Conservation (phyloP, 2,329 filamentous ascomycete species). For the Penicillium sp. region DNA sequence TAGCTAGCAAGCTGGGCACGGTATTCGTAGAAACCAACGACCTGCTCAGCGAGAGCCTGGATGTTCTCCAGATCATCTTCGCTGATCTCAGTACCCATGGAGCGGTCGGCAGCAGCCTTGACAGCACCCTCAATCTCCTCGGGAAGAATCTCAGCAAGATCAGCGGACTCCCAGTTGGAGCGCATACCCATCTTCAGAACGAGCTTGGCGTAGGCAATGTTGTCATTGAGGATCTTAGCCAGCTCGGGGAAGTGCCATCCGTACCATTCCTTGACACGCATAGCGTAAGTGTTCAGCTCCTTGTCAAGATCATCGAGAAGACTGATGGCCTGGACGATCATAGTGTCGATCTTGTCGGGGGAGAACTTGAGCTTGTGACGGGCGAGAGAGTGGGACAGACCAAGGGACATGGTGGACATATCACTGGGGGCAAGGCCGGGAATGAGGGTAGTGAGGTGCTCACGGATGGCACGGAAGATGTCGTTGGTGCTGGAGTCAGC, state of each 20-base stretch:
- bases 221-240: constrained; percentile 95
- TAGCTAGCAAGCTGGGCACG: constrained; percentile 84
- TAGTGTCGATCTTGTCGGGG: constrained; percentile 96
- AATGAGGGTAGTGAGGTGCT: constrained; percentile 85
- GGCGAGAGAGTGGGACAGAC: constrained; percentile 94
- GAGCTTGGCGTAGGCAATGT: constrained; percentile 86
- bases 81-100: constrained; percentile 97
- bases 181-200: constrained; percentile 88
- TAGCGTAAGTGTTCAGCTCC: constrained; percentile 97
- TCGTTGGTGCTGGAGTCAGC: constrained; percentile 81
- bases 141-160: constrained; percentile 86
- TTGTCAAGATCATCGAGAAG: constrained; percentile 96
- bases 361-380: constrained; percentile 99
- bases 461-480: constrained; percentile 89
- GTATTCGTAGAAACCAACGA: constrained; percentile 88
- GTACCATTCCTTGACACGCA: constrained; percentile 99
- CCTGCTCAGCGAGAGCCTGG: constrained; percentile 84
- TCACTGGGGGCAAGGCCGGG: constrained; percentile 82
- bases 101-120: constrained; percentile 92
- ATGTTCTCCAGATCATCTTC: constrained; percentile 92
- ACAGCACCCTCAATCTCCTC: constrained; percentile 91
- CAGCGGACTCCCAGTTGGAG: constrained; percentile 69
- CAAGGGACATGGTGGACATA: constrained; percentile 89
- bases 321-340: constrained; percentile 97
- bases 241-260: constrained; percentile 99